Base-by-base conservation (phyloP, 1,284 basidiomycete genomes). In the Sporisorium sorghi region DNA sequence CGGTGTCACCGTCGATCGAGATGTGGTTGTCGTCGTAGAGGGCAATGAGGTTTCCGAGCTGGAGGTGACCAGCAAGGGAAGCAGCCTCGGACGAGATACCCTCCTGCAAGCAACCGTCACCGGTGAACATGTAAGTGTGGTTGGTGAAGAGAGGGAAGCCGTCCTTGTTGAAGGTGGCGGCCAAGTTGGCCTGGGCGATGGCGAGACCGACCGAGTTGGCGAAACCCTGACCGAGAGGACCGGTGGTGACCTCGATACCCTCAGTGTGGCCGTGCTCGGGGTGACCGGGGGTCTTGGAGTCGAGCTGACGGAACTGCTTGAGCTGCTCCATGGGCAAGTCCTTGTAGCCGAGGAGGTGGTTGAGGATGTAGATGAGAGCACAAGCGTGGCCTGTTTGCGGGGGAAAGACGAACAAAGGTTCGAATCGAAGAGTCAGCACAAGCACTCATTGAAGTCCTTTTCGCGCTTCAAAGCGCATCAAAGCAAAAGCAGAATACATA, bases 71-170 rank as follows among this genome's bases (percentile, higher is more conserved):
- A 68, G 94, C 94, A 73, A 97, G 89, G 83, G 92, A 94, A 73
- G 91, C 91, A 28, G 94, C 93, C 86, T 97, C 94, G 77, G 89
- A 89, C 23, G 93, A 89, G 79, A 97, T 91, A 89, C 94, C 94
- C 87, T 97, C 94, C 91, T 94, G 93, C 75, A 97, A 88, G 87
- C 94, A 97, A 62, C 94, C 94, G 86, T 97, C 94, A 85, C 94
- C 94, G 67, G 90, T 89, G 88, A 97, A 94, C 57, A 91, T 79
- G 86, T 93, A 97, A 52, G 93, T 96, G 86, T 91, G 90, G 88
- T 96, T 97, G 87, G 92, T 90, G 85, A 97, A 89, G 59, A 97
- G 86, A 55, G 91, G 86, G 84, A 93, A 94, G 37, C 89, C 89
- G 55, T 92, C 90, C 86, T 91, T 92, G 89, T 97, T 97, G 88